Conservation (phyloP, 2,329 filamentous ascomycete genomes). For the Penicillium brevicompactum region DNA sequence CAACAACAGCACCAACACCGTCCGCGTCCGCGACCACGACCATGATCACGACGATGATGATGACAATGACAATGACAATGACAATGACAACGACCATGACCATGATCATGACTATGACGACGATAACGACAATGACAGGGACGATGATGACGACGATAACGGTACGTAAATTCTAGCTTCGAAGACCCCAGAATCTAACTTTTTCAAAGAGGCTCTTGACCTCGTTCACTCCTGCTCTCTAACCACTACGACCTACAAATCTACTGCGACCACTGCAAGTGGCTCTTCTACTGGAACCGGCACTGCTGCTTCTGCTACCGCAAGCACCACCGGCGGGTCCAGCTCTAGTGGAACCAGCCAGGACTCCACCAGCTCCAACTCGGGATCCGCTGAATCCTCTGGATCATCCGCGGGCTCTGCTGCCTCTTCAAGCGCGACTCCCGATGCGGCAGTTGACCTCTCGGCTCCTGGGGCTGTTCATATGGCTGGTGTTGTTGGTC, state of each 20-base stretch:
- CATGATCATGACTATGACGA: constrained; percentile 14
- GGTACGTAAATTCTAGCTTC: constrained; percentile 18
- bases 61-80: constrained; percentile 11
- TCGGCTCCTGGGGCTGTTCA: constrained; percentile 16
- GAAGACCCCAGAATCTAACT: constrained; percentile 10
- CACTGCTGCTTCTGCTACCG: background rate
- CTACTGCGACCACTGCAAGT: constrained; percentile 22
- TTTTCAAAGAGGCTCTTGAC: constrained; percentile 30
- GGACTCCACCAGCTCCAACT: background rate
- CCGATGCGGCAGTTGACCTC: constrained; percentile 16
- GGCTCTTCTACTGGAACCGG: constrained; percentile 5
- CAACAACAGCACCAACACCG: constrained; percentile 11
- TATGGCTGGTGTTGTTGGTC: constrained; percentile 25
- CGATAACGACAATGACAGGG: constrained; percentile 9
- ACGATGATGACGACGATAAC: constrained; percentile 24
- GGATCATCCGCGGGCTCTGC: constrained; percentile 2
- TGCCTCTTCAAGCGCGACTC: constrained; percentile 13
- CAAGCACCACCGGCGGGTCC: constrained; percentile 4
- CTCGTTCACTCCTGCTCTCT: constrained; percentile 32
- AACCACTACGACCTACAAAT: constrained; percentile 30
- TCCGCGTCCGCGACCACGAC: constrained; percentile 16
- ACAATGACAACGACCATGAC: constrained; percentile 13
- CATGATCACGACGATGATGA: constrained; percentile 20
- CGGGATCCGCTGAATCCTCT: background rate
- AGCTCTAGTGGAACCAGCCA: constrained; percentile 1